Base-by-base conservation (phyloP, 2,329 filamentous ascomycete species). In the Colletotrichum magnum region DNA sequence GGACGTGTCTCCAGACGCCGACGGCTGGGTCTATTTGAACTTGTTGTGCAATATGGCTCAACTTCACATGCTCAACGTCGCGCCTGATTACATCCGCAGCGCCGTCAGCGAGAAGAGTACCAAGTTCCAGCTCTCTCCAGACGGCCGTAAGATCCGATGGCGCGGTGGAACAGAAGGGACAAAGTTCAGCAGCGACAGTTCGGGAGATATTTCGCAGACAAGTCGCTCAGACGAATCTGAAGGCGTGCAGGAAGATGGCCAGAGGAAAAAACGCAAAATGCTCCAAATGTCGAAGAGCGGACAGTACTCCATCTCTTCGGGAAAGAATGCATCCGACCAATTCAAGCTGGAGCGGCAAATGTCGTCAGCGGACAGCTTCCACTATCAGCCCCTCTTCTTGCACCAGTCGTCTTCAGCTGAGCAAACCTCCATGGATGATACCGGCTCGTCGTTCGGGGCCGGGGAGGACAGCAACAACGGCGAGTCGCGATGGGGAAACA, bases 11-110 rank as follows among this genome's bases (percentile, higher is more conserved):
- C 86, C 90, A 0, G 90, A 92, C 63, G 84, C 85, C 0, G 90
- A 94, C 28, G 93, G 93, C 5, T 96, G 93, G 93, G 89, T 95
- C 0, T 95, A 95, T 74, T 81, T 96, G 6, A 96, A 96, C 73
- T 81, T 97, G 1, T 84, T 97, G 1, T 90, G 91, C 76, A 94
- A 92, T 75, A 87, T 97, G 84, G 94, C 94, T 0, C 94, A 97
- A 79, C 82, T 97, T 18, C 94, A 97, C 74, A 95, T 94, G 0
- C 86, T 96, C 73, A 95, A 94, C 68, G 93, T 97, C 1, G 94
- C 94, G 0, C 86, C 91, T 0, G 89, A 92, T 32, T 95, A 95
- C 74, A 90, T 96, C 47, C 90, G 92, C 67, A 88, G 88, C 43
- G 92, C 94, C 0, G 85, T 97, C 1, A 82, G 84, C 0, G 89